Evolutionary conservation across 768 basidiomycete genomes (phyloP).

Genomic region (Amanita exitialis): DNA sequence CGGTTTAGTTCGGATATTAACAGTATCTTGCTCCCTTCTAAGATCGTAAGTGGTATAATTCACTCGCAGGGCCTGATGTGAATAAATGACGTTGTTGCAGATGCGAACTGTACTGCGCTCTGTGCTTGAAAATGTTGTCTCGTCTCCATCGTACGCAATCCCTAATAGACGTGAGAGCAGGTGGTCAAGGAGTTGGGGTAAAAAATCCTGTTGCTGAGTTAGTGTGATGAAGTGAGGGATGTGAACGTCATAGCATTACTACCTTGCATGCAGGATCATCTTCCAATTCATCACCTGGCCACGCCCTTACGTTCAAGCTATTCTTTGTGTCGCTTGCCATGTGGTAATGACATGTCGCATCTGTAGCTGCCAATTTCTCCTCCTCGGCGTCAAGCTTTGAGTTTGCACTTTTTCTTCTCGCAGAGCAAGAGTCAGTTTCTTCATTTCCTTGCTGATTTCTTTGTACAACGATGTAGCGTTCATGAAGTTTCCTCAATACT

Average conservation of each 20-base stretch:
- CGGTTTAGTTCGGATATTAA: constrained; percentile 21
- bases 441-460: background rate
- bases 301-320: too few species aligned
- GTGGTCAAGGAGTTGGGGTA: background rate
- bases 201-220: too few species aligned
- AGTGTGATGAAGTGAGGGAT: too few species aligned
- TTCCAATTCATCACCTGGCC: too few species aligned
- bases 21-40: constrained; percentile 20
- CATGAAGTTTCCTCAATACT: background rate
- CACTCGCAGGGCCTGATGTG: background rate
- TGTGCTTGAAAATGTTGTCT: background rate
- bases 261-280: too few species aligned
- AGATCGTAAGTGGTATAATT: background rate
- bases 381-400: too few species aligned
- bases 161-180: background rate
- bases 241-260: too few species aligned
- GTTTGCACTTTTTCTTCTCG: too few species aligned
- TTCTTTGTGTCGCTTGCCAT: too few species aligned
- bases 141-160: background rate
- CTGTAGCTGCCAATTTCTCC: too few species aligned
- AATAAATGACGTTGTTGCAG: background rate
- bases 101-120: background rate
- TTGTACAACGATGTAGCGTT: background rate
- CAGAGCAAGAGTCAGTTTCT: too few species aligned
- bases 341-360: too few species aligned